Base-by-base conservation (phyloP, 306 rosid genomes). In the Lotus japonicus region DNA sequence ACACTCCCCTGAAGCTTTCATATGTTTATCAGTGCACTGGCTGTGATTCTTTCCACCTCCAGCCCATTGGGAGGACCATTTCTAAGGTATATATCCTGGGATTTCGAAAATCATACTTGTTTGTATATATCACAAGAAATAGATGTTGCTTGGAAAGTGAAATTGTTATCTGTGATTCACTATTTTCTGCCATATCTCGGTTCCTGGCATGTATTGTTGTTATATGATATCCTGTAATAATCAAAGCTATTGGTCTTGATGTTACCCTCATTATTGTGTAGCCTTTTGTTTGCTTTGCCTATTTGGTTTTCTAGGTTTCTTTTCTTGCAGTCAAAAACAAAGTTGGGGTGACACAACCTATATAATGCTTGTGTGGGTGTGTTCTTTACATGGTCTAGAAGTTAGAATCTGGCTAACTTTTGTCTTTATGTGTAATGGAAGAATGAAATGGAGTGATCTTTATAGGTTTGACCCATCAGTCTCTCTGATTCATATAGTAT, bases 21-120 rank as follows among this genome's bases (percentile, higher is more conserved):
- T 92, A 89, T 81, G 92, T 92, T 72, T 92, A 85, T 79, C 97
- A 89, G 82, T 92, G 95, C 81, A 84, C 54, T 75, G 96, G 97
- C 41, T 92, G 97, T n/a, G 96, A 92, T 80, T 92, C 97, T 43
- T 92, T 91, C 76, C 97, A 91, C 76, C 84, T 92, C 9, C 96
- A 92, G 87, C 79, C 86, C 70, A 73, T 89, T 71, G 96, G 92
- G 52, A 86, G 98, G 87, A 79, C 81, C 16, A 65, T 89, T 41
- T 17, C 95, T 61, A 92, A 92, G 98, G 98, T 92, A 42, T 43
- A 71, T 66, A 66, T 72, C 57, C 45, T 33, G 54, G 56, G 72
- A 10, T 64, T 21, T 36, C 41, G 28, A 50, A 21, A 38, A 33
- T 28, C 11, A 3, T 57, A 19, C 71, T 74, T 64, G 63, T 41